A percentile compares a stretch with the other conserved stretches of the same genome.
Evolutionary conservation across 2,329 filamentous ascomycete species (phyloP).

Genomic region (Seiridium cupressi): DNA sequence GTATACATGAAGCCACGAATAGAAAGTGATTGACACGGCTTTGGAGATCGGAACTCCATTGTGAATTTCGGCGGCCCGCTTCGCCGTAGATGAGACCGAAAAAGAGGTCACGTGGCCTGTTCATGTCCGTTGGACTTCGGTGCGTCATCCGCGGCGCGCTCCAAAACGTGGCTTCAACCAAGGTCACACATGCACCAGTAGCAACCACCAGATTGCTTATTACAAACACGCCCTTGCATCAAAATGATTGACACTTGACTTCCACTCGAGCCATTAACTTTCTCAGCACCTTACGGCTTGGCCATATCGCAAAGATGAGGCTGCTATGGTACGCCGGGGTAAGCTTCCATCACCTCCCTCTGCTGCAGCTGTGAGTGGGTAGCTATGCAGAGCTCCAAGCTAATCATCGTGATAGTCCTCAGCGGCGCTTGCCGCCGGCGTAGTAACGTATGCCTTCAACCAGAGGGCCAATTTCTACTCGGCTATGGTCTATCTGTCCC

Average conservation of each 20-base stretch:
- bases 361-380: slow-evolving; percentile 9
- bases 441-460: slow-evolving; percentile 87
- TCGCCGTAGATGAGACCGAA: neutral
- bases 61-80: neutral
- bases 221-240: slow-evolving; percentile 9
- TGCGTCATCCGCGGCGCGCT: neutral
- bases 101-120: slow-evolving; percentile 2
- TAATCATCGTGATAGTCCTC: slow-evolving; percentile 58
- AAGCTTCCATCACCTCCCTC: slow-evolving; percentile 28
- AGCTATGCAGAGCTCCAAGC: slow-evolving; percentile 8
- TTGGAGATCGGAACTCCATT: neutral
- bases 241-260: slow-evolving; percentile 35
- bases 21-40: neutral
- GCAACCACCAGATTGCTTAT: slow-evolving; percentile 11
- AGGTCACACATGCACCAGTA: slow-evolving; percentile 9
- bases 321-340: slow-evolving; percentile 61
- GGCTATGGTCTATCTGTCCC: slow-evolving; percentile 91
- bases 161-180: slow-evolving; percentile 20
- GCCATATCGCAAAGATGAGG: slow-evolving; percentile 45
- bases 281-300: neutral
- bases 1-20: neutral
- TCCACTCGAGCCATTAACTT: slow-evolving; percentile 9
- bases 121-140: neutral
- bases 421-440: slow-evolving; percentile 76
- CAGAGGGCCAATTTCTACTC: slow-evolving; percentile 98